Evolutionary conservation across 2,329 filamentous ascomycete species (phyloP), one percentile per base, ranked within the genome.

Genomic region (Thielaviopsis ethacetica): DNA sequence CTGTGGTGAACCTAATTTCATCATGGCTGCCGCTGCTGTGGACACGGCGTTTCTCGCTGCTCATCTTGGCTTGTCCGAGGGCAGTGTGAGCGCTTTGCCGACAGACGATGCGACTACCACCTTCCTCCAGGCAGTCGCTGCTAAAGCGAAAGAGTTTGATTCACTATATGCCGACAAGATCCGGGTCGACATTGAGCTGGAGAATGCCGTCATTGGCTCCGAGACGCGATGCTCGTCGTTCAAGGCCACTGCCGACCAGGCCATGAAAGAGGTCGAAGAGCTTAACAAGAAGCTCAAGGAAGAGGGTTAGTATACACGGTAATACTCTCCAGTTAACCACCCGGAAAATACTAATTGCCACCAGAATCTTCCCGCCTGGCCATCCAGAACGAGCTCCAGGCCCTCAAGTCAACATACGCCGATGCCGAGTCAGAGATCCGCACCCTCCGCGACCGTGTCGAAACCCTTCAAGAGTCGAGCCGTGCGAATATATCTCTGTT

Each of bases 401-500:
- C 80, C 12, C 76, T 94, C 61, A 91, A 87, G 65, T 83, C 88
- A 0, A 86, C 85, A 4, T 84, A 82, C 21, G 83, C 84, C 1
- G 84, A 83, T 62, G 86, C 88, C 2, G 82, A 85, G 61, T 83
- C 85, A 30, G 86, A 91, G 66, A 79, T 88, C 61, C 84, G 87
- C 65, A 81, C 82, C 2, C 77, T 98, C 15, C 85, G 87, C 66
- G 82, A 87, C 61, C 90, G 91, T 65, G 89, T 98, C 66, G 76
- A 85, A 54, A 87, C 88, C 0, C 81, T 98, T 2, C 91, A 98
- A 71, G 84, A 88, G 0, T 93, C 91, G 6, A 97, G 95, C 68
- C 85, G 93, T 62, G 91, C 96, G 63, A 91, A 90, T 15, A 73
- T 97, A 4, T 84, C 87, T 50, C 82, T 96, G 38, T 84, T 97